Conservation (phyloP, 306 rosid genomes). For the Sophora flavescens region DNA sequence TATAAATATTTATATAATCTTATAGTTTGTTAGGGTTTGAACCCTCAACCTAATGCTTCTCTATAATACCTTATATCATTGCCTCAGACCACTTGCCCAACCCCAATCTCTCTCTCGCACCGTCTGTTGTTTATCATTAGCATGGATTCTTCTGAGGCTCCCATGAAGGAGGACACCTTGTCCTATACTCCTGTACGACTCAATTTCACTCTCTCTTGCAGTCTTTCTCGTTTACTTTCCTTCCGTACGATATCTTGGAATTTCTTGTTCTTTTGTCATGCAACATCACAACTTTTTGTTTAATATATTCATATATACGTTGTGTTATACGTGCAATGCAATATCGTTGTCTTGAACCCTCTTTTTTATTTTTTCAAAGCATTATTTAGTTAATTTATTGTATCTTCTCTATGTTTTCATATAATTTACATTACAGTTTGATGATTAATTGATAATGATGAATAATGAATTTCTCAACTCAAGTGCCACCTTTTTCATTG, state of each 20-base stretch:
- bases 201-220: conserved; percentile 3
- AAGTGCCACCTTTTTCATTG: conserved; percentile 8
- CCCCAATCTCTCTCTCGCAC: too few species aligned
- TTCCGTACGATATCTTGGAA: neutral
- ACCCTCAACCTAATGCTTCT: too few species aligned
- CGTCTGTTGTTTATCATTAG: neutral
- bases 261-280: neutral
- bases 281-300: neutral
- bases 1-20: too few species aligned
- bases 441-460: neutral
- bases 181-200: conserved; percentile 51
- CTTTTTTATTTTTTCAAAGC: neutral
- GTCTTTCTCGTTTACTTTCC: too few species aligned
- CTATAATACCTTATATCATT: too few species aligned
- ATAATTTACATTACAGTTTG: neutral
- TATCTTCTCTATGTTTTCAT: neutral
- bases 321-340: neutral
- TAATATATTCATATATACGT: neutral
- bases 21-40: too few species aligned
- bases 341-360: neutral
- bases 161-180: conserved; percentile 28
- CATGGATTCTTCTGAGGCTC: conserved; percentile 58
- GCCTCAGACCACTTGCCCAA: too few species aligned
- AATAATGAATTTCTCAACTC: conserved; percentile 1
- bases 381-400: neutral